Evolutionary conservation across 192 early-diverging fungal species (phyloP).

Genomic region (Podochytrium sp.): DNA sequence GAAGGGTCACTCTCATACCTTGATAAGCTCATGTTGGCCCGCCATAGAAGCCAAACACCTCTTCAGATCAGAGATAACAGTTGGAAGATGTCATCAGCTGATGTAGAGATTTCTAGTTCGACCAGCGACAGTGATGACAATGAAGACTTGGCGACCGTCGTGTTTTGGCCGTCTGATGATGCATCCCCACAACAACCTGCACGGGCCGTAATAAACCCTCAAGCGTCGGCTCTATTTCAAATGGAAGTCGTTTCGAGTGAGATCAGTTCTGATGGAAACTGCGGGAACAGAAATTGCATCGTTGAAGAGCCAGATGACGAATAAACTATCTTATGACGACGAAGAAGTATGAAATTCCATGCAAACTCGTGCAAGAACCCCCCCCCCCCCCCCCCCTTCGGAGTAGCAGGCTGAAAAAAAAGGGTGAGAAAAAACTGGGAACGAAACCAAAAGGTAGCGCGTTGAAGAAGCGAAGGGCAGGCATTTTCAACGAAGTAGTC

Average conservation of each 20-base stretch:
- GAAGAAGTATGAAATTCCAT: neutral
- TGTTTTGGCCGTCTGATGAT: slow-evolving; percentile 9
- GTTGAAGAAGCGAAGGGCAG: too few relatives aligned
- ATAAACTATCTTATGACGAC: neutral
- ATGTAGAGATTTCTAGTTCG: neutral
- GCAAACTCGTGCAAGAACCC: neutral
- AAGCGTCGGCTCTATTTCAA: neutral
- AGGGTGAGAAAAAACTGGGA: too few relatives aligned
- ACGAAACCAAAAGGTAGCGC: too few relatives aligned
- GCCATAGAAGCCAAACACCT: neutral
- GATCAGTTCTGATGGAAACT: neutral
- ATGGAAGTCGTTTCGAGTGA: neutral
- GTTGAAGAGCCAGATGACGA: neutral
- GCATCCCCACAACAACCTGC: neutral
- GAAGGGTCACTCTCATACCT: slow-evolving; percentile 4
- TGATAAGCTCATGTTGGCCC: slow-evolving; percentile 13
- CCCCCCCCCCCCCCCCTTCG: too few relatives aligned
- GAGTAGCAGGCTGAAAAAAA: too few relatives aligned
- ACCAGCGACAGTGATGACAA: neutral
- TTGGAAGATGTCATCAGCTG: neutral
- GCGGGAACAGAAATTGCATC: neutral
- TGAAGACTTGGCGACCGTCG: slow-evolving; percentile 2
- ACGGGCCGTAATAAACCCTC: neutral
- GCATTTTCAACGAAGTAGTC: too few relatives aligned
- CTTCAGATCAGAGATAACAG: neutral